Conservation (phyloP, 179 eudicot species). For the Silene coronaria region DNA sequence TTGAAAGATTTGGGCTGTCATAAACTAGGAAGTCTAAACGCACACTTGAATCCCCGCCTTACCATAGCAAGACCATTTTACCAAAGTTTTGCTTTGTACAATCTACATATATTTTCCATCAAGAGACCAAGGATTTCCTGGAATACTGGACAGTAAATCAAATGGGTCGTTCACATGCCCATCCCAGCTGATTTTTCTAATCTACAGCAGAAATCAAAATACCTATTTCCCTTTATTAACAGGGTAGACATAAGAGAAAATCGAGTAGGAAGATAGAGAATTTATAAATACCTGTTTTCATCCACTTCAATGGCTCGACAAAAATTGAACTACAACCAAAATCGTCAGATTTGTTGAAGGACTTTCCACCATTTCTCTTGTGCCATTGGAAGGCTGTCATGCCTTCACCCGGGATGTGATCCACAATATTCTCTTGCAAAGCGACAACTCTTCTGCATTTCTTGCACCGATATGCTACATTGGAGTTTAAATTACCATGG, state of each 20-base stretch:
- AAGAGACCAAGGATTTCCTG: background rate
- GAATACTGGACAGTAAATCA: background rate
- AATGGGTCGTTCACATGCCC: background rate
- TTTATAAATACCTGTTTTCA: slow-evolving; percentile 60
- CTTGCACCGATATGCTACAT: slow-evolving; percentile 74
- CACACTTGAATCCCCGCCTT: background rate
- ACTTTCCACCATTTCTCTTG: slow-evolving; percentile 65
- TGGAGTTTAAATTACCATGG: slow-evolving; percentile 26
- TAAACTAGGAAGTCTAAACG: background rate
- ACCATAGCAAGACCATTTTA: no score
- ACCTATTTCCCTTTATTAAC: background rate
- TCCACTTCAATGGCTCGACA: slow-evolving; percentile 94
- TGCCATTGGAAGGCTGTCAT: slow-evolving; percentile 81
- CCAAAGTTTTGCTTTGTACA: background rate
- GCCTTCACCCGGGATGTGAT: slow-evolving; percentile 87
- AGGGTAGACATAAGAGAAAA: background rate
- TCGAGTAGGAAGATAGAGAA: background rate
- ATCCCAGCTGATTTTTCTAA: background rate
- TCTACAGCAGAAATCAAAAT: background rate
- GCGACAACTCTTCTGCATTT: slow-evolving; percentile 89
- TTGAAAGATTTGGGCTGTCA: background rate
- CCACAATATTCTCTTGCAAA: slow-evolving; percentile 65
- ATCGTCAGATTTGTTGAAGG: slow-evolving; percentile 53
- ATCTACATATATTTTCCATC: background rate
- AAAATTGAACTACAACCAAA: slow-evolving; percentile 79